Percentiles rank a stretch among this genome's conserved stretches.
Conservation (phyloP, 805 yeast species). For the Sugiyamaella valdiviana region DNA sequence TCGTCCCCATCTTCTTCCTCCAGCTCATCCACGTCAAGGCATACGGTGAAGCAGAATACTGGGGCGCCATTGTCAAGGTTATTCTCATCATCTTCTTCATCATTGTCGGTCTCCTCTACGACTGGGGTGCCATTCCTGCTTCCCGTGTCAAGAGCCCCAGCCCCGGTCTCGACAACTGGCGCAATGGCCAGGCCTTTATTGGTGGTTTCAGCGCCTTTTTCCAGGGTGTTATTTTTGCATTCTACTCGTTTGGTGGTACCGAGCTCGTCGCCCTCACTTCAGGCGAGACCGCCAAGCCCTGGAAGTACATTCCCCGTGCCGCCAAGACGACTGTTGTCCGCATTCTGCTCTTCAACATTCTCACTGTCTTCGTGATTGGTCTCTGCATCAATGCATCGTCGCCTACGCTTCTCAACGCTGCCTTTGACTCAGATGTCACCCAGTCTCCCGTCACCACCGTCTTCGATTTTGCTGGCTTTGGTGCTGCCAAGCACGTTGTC, state of each 20-base stretch:
- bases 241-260: conserved; percentile 49
- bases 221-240: conserved; percentile 46
- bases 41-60: conserved; percentile 55
- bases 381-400: conserved; percentile 50
- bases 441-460: conserved; percentile 45
- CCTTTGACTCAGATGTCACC: conserved; percentile 44
- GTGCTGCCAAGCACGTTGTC: conserved; percentile 42
- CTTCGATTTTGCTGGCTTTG: conserved; percentile 44
- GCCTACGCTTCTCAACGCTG: conserved; percentile 36
- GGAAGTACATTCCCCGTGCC: conserved; percentile 50
- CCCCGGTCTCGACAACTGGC: conserved; percentile 39
- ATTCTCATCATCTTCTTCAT: conserved; percentile 57
- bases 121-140: conserved; percentile 49
- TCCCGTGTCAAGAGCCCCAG: conserved; percentile 47
- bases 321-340: conserved; percentile 48
- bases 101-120: conserved; percentile 46
- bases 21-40: conserved; percentile 45
- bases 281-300: conserved; percentile 52
- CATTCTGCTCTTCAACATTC: conserved; percentile 45
- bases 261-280: conserved; percentile 53
- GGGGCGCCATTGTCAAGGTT: conserved; percentile 59
- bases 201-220: conserved; percentile 26
- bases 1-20: conserved; percentile 45
- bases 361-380: conserved; percentile 48
- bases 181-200: conserved; percentile 22